These are phyloP conservation scores for Suhomyces anneliseae DNA, from an alignment of 1,139 yeast species.

Conservation along the genomic window DNA sequence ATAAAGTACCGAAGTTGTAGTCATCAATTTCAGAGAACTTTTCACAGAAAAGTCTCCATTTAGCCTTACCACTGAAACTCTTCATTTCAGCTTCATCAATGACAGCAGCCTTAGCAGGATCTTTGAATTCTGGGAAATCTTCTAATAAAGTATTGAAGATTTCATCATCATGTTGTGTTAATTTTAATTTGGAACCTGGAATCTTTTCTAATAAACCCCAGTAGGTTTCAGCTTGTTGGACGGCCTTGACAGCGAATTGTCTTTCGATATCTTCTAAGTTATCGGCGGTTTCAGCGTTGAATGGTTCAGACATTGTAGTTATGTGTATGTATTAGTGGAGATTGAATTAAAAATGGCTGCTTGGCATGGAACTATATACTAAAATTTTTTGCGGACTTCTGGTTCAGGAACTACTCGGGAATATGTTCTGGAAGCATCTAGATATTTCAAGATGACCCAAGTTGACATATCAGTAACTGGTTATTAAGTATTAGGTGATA, in stretches of 20 bases:
- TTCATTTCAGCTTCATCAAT: slow-evolving; percentile 83
- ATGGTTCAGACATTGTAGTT: slow-evolving; percentile 20
- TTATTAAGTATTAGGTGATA: not conserved
- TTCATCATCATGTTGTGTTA: slow-evolving; percentile 82
- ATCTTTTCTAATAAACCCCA: slow-evolving; percentile 76
- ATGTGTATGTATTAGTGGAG: not conserved
- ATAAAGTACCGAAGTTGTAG: slow-evolving; percentile 91
- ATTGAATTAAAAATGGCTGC: not conserved
- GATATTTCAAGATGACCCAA: not conserved
- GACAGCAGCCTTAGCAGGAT: slow-evolving; percentile 52
- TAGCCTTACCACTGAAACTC: slow-evolving; percentile 72
- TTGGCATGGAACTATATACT: not conserved
- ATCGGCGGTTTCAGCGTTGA: slow-evolving; percentile 58
- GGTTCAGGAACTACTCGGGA: slow-evolving; percentile 1
- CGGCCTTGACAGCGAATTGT: slow-evolving; percentile 98
- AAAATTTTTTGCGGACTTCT: not conserved
- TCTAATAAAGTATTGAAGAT: slow-evolving; percentile 67
- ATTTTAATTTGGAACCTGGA: slow-evolving; percentile 74
- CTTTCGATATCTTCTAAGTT: slow-evolving; percentile 75
- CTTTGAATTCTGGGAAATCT: slow-evolving; percentile 82
- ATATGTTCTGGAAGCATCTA: not conserved
- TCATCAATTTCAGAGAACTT: slow-evolving; percentile 83
- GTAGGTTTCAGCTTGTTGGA: slow-evolving; percentile 91
- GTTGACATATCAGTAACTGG: not conserved
- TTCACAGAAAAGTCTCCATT: slow-evolving; percentile 89